phyloP scores from a whole-genome alignment of 306 rosid genomes.

The Begonia peltatifolia region DNA sequence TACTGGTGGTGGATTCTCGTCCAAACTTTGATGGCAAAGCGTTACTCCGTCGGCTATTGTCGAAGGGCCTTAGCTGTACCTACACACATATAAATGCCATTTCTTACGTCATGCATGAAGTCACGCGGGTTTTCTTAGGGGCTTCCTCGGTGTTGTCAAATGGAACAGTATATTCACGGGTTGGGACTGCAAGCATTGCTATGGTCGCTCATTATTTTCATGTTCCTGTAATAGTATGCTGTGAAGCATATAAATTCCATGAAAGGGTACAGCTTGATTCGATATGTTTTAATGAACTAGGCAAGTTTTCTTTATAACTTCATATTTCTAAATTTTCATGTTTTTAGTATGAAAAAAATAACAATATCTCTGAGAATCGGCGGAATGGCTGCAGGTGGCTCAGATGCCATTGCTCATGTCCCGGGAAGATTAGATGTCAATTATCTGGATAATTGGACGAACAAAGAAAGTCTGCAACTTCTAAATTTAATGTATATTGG shows the following conservation, averaged over 20 bases:
- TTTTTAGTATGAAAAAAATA: constrained; percentile 4
- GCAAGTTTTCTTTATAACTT: constrained; percentile 20
- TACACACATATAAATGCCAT: too few species aligned
- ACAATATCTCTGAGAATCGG: constrained; percentile 6
- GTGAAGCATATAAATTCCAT: constrained; percentile 87
- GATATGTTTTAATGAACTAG: constrained; percentile 75
- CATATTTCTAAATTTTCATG: not conserved
- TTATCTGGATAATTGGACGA: constrained; percentile 36
- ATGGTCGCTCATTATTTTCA: constrained; percentile 78
- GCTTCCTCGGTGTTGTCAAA: constrained; percentile 62
- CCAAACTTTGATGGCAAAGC: too few species aligned
- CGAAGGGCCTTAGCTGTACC: too few species aligned
- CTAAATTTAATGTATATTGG: constrained; percentile 51
- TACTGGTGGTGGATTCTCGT: too few species aligned
- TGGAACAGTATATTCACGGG: constrained; percentile 83
- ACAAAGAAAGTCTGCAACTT: constrained; percentile 48
- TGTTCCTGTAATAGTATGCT: constrained; percentile 80
- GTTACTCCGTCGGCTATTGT: too few species aligned
- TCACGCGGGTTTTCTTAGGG: too few species aligned
- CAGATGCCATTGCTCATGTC: constrained; percentile 46
- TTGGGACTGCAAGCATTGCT: constrained; percentile 83
- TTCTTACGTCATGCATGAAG: too few species aligned
- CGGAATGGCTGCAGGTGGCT: constrained; percentile 46
- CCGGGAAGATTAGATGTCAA: constrained; percentile 58
- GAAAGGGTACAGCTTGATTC: constrained; percentile 97